These are phyloP conservation scores for Russula ochroleuca DNA, from an alignment of 768 basidiomycete species.

Conservation along the genomic window DNA sequence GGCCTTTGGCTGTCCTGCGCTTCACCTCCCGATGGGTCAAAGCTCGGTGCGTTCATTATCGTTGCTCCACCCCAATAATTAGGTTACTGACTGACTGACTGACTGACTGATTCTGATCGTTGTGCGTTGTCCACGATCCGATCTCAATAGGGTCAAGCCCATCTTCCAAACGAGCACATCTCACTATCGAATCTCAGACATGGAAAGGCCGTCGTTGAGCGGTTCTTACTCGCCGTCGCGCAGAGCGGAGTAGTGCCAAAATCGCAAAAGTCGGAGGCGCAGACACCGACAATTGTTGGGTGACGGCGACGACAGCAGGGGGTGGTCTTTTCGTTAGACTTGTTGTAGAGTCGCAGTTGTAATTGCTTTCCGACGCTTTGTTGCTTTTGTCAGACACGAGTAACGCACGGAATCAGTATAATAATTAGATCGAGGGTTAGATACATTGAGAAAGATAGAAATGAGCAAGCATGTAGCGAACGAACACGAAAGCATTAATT, in stretches of 20 bases:
- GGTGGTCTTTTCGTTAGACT: neutral
- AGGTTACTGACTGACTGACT: neutral
- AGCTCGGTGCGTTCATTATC: slow-evolving; percentile 54
- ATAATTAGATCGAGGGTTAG: neutral
- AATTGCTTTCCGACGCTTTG: neutral
- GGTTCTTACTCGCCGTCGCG: slow-evolving; percentile 59
- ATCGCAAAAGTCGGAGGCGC: neutral
- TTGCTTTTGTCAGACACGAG: neutral
- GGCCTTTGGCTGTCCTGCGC: slow-evolving; percentile 79
- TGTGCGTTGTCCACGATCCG: neutral
- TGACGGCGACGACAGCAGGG: neutral
- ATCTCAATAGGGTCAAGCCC: slow-evolving; percentile 70
- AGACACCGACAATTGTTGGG: neutral
- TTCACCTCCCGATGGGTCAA: slow-evolving; percentile 94
- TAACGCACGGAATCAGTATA: neutral
- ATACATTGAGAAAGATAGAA: neutral
- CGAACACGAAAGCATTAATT: neutral
- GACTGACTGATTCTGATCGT: neutral
- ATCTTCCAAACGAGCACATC: slow-evolving; percentile 90
- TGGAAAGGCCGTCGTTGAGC: slow-evolving; percentile 72
- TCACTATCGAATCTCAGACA: slow-evolving; percentile 74
- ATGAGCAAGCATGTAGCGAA: neutral
- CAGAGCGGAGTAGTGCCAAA: slow-evolving; percentile 21
- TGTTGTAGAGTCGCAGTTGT: neutral
- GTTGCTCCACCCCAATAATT: slow-evolving; percentile 7